Evolutionary conservation across 768 basidiomycete genomes (phyloP).

Genomic region (Ramaria sp.): DNA sequence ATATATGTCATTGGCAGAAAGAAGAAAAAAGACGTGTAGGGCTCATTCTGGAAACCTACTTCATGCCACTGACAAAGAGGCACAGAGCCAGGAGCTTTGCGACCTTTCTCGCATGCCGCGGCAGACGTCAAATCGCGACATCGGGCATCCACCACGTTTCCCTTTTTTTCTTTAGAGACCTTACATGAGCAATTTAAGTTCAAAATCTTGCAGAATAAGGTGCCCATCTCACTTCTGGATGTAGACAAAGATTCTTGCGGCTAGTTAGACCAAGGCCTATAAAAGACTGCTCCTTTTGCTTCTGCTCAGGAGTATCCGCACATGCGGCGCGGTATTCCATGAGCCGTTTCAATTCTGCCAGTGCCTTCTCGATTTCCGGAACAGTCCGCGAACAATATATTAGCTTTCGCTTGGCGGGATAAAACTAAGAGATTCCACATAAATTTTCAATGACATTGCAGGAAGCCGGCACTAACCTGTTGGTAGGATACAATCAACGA

Average conservation of each 20-base stretch:
- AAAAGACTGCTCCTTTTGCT: slow-evolving; percentile 69
- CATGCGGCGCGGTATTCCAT: slow-evolving; percentile 75
- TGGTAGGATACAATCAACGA: slow-evolving; percentile 97
- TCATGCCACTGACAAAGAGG: slow-evolving; percentile 95
- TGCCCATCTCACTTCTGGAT: slow-evolving; percentile 60
- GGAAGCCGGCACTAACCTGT: slow-evolving; percentile 44
- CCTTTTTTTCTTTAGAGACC: slow-evolving; percentile 98
- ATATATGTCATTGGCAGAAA: slow-evolving; percentile 84
- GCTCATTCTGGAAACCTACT: slow-evolving; percentile 31
- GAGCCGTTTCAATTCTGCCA: slow-evolving; percentile 87
- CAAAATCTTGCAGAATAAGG: background rate
- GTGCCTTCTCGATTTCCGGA: slow-evolving; percentile 97
- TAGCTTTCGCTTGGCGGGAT: slow-evolving; percentile 85
- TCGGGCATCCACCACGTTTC: slow-evolving; percentile 91
- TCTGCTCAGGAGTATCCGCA: slow-evolving; percentile 66
- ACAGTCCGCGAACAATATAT: slow-evolving; percentile 99
- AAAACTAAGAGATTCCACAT: slow-evolving; percentile 44
- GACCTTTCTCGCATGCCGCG: slow-evolving; percentile 69
- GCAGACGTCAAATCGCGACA: slow-evolving; percentile 93
- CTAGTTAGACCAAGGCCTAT: slow-evolving; percentile 89
- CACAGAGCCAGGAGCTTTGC: slow-evolving; percentile 79
- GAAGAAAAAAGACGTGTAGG: slow-evolving; percentile 19
- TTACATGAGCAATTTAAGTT: slow-evolving; percentile 20
- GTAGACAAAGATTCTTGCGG: slow-evolving; percentile 92
- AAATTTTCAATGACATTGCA: background rate